These are phyloP conservation scores for Exobasidium rhododendri DNA, from an alignment of 1,284 basidiomycete genomes.

Conservation along the genomic window DNA sequence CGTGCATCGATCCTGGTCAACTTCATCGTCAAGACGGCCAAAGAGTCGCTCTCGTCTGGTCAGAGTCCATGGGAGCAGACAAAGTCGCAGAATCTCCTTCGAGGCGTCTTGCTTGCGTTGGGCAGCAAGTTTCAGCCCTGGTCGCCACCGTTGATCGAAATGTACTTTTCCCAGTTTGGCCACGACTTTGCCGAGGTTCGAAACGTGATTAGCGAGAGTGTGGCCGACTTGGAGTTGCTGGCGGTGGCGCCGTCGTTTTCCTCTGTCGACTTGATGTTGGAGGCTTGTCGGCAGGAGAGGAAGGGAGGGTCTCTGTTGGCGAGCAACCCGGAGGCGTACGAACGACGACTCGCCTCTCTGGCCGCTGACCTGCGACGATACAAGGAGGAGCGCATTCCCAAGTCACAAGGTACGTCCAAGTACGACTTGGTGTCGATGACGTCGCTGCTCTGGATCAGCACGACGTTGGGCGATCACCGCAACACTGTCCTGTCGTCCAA, in stretches of 20 bases:
- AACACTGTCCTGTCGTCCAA: conserved; percentile 38
- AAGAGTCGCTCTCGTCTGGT: conserved; percentile 30
- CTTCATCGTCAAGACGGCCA: conserved; percentile 55
- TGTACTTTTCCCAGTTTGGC: conserved; percentile 47
- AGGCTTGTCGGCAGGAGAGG: conserved; percentile 63
- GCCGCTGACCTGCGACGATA: conserved; percentile 44
- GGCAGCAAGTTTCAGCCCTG: conserved; percentile 33
- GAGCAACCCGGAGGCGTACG: conserved; percentile 23
- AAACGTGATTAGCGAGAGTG: conserved; percentile 54
- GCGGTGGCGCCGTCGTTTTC: conserved; percentile 68
- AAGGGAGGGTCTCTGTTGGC: conserved; percentile 60
- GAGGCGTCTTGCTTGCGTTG: conserved; percentile 32
- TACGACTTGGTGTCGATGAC: conserved; percentile 50
- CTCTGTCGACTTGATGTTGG: conserved; percentile 66
- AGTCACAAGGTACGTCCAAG: conserved; percentile 52
- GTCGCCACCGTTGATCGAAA: conserved; percentile 35
- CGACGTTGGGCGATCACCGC: conserved; percentile 50
- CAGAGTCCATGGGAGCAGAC: conserved; percentile 41
- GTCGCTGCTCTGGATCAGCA: conserved; percentile 44
- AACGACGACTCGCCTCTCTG: conserved; percentile 60
- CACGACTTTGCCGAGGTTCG: conserved; percentile 56
- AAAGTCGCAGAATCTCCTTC: conserved; percentile 61
- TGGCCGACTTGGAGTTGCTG: conserved; percentile 55
- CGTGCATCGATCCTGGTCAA: conserved; percentile 73
- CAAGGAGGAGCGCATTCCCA: conserved; percentile 53